phyloP scores from a whole-genome alignment of 805 yeast species.

The Metschnikowia lochheadii region DNA sequence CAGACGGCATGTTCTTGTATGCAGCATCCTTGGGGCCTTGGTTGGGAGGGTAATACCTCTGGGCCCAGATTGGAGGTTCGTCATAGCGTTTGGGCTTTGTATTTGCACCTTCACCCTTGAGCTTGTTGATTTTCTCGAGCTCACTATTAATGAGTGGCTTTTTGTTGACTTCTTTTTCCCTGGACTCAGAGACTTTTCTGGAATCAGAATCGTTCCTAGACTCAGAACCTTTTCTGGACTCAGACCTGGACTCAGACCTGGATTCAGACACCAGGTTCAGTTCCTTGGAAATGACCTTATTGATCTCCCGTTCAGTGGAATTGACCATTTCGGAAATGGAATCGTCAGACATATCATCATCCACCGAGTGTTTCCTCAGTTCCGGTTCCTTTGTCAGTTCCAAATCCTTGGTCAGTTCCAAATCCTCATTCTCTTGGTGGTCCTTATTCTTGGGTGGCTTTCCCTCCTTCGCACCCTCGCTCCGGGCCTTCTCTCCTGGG shows the following conservation, averaged over 20 bases:
- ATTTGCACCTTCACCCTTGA: constrained; percentile 15
- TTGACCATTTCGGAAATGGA: constrained; percentile 8
- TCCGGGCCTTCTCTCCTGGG: constrained; percentile 2
- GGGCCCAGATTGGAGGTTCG: constrained; percentile 81
- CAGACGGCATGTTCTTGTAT: background rate
- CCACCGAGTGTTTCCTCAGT: background rate
- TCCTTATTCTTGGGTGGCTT: background rate
- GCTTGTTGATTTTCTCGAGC: constrained; percentile 22
- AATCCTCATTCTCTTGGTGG: background rate
- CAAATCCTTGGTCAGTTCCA: background rate
- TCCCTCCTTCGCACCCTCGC: too few relatives aligned
- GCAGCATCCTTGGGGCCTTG: constrained; percentile 7
- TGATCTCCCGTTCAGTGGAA: constrained; percentile 9
- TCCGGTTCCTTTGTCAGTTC: background rate
- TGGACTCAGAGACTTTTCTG: too few relatives aligned
- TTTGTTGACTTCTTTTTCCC: too few relatives aligned
- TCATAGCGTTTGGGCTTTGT: constrained; percentile 58
- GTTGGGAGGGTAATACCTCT: constrained; percentile 46
- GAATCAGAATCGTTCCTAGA: background rate
- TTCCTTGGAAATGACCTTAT: constrained; percentile 6
- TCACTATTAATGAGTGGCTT: constrained; percentile 16
- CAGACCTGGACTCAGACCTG: background rate
- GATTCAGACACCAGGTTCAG: background rate
- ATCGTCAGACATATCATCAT: constrained; percentile 5
- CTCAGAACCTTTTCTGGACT: background rate